phyloP scores from a whole-genome alignment of 2,329 filamentous ascomycete species.

The Claviceps maximensis region DNA sequence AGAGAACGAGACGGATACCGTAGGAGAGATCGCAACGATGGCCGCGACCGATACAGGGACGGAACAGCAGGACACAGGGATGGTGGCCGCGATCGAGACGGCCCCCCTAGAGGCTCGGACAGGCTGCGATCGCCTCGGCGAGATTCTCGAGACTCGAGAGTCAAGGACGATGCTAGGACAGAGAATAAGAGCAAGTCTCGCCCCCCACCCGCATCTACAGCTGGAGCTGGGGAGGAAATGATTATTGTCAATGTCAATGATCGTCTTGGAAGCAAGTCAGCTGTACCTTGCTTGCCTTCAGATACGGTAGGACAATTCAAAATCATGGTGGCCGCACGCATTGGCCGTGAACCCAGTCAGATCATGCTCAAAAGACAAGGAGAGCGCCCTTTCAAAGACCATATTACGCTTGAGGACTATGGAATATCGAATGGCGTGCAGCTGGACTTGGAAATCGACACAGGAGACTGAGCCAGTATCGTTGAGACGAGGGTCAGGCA shows the following conservation, averaged over 20 bases:
- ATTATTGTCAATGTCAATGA: slow-evolving; percentile 93
- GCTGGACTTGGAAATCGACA: slow-evolving; percentile 48
- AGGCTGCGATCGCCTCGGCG: slow-evolving; percentile 10
- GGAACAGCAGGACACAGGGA: slow-evolving; percentile 11
- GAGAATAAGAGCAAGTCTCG: slow-evolving; percentile 21
- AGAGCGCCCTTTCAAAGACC: slow-evolving; percentile 86
- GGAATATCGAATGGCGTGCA: slow-evolving; percentile 84
- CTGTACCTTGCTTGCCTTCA: slow-evolving; percentile 75
- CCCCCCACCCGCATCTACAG: slow-evolving; percentile 14
- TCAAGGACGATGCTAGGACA: slow-evolving; percentile 19
- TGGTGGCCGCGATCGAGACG: slow-evolving; percentile 13
- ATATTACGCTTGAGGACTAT: slow-evolving; percentile 78
- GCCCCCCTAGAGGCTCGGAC: slow-evolving; percentile 5
- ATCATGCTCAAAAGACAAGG: slow-evolving; percentile 87
- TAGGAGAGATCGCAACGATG: slow-evolving; percentile 13
- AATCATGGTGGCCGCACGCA: slow-evolving; percentile 76
- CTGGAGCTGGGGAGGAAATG: slow-evolving; percentile 54
- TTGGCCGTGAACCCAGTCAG: slow-evolving; percentile 79
- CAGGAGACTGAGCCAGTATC: slow-evolving; percentile 34
- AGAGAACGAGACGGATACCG: slow-evolving; percentile 16
- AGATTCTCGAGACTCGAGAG: slow-evolving; percentile 19
- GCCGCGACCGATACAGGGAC: slow-evolving; percentile 18
- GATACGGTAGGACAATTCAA: slow-evolving; percentile 83
- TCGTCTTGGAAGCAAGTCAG: slow-evolving; percentile 87
- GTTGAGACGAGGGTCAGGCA: background rate